phyloP scores from a whole-genome alignment of 2,329 filamentous ascomycete genomes.

The Taxawa tesnikishii region DNA sequence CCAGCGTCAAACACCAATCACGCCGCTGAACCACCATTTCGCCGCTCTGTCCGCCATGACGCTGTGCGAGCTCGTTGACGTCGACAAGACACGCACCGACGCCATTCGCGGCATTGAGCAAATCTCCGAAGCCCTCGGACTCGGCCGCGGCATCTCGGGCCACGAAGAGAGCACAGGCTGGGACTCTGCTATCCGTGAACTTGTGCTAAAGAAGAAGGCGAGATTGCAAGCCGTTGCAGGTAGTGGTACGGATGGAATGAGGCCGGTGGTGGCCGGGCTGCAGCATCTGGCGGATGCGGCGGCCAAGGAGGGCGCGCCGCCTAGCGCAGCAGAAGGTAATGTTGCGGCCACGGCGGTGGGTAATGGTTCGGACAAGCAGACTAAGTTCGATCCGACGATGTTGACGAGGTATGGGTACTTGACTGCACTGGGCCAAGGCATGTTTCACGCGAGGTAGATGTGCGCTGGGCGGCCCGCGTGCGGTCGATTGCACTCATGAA shows the following conservation, averaged over 20 bases:
- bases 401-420: slow-evolving; percentile 26
- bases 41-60: slow-evolving; percentile 46
- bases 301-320: slow-evolving; percentile 11
- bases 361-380: slow-evolving; percentile 7
- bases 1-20: slow-evolving; percentile 41
- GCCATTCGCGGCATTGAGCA: slow-evolving; percentile 43
- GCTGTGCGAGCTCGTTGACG: slow-evolving; percentile 46
- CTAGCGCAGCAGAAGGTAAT: slow-evolving; percentile 8
- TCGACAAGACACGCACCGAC: slow-evolving; percentile 44
- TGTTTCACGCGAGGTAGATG: slow-evolving; percentile 14
- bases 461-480: slow-evolving; percentile 2
- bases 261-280: slow-evolving; percentile 27
- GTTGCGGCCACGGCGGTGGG: slow-evolving; percentile 7
- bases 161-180: slow-evolving; percentile 39
- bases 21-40: slow-evolving; percentile 57
- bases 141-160: slow-evolving; percentile 27
- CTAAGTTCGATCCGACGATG: slow-evolving; percentile 22
- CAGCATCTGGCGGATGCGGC: slow-evolving; percentile 47
- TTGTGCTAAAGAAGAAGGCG: slow-evolving; percentile 30
- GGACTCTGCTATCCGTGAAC: slow-evolving; percentile 43
- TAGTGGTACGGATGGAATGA: slow-evolving; percentile 16
- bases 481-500: no score
- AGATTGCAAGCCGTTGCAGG: slow-evolving; percentile 28
- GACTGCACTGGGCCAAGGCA: slow-evolving; percentile 22
- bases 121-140: slow-evolving; percentile 39